Evolutionary conservation across 2,329 filamentous ascomycete genomes (phyloP).

Genomic region (Camillea tinctor): DNA sequence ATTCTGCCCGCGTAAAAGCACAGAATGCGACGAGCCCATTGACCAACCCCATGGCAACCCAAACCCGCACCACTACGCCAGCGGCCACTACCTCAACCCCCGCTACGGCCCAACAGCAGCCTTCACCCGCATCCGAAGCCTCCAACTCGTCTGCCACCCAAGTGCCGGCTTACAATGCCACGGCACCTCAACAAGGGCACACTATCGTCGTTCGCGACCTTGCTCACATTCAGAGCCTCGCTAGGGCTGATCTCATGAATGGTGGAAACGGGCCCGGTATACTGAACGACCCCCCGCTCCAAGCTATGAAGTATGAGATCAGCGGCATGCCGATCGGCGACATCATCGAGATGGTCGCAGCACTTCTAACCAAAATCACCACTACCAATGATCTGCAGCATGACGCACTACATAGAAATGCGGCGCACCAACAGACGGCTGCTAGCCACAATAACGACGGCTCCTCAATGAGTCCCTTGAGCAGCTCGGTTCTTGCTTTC

Average conservation of each 20-base stretch:
- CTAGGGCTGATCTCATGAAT: constrained; percentile 70
- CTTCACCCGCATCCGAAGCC: constrained; percentile 29
- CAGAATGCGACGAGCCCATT: constrained; percentile 41
- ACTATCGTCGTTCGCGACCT: constrained; percentile 83
- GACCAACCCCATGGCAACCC: constrained; percentile 49
- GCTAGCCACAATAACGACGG: constrained; percentile 41
- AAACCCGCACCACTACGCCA: constrained; percentile 29
- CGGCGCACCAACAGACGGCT: constrained; percentile 57
- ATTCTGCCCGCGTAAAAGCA: constrained; percentile 36
- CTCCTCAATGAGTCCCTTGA: constrained; percentile 59
- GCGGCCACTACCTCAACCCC: constrained; percentile 24
- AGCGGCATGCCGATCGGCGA: constrained; percentile 96
- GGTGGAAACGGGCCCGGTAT: constrained; percentile 46
- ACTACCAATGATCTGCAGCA: constrained; percentile 94
- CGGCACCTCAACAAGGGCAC: constrained; percentile 42
- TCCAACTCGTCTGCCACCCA: constrained; percentile 25
- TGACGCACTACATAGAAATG: constrained; percentile 78
- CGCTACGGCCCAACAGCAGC: constrained; percentile 28
- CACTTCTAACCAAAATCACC: constrained; percentile 93
- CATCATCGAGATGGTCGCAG: constrained; percentile 98
- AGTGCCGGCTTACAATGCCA: constrained; percentile 34
- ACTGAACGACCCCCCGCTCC: constrained; percentile 49
- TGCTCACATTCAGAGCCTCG: constrained; percentile 86
- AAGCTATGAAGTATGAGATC: constrained; percentile 79
- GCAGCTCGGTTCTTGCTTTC: constrained; percentile 79